Evolutionary conservation across 1,139 yeast genomes (phyloP), one percentile per base, ranked within the genome.

Genomic region (Citeromyces hawaiiensis): DNA sequence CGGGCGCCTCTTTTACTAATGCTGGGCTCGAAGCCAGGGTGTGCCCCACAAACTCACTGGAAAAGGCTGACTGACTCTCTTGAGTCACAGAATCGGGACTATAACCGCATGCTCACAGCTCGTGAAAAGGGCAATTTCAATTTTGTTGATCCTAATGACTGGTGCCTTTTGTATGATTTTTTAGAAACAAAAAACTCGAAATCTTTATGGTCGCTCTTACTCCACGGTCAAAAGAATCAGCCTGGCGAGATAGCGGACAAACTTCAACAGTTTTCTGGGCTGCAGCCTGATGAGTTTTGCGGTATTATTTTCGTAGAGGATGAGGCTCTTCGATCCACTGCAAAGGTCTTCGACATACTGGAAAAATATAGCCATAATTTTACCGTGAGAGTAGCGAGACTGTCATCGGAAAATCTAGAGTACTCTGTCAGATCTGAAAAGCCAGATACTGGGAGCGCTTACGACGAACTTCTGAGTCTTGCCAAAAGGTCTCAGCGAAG

Each of bases 401-500:
- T 30, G 4, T 7, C 34, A 16, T 9, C 13, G 34, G 34, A 30
- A 9, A 14, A 13, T 7, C 8, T 13, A 7, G 17, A 13, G 17
- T 23, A 23, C 27, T 13, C 17, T 4, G 17, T 17, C 8, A 29
- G 9, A n/a, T 17, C 34, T 5, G 10, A 14, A 4, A 13, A 16
- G 17, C 34, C 37, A 11, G 30, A 13, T 6, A 31, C 14, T 8
- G 31, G 23, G 5, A 27, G 18, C n/a, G 15, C 13, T 7, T 35
- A 35, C 9, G 29, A 14, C 10, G 16, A 35, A 21, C 17, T 35
- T 4, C n/a, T 35, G 18, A 23, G 30, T 15, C 17, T 35, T n/a
- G 37, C 37, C 15, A 13, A 27, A 21, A 13, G 37, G 17, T 35
- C 37, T 9, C 37, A 23, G 11, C 14, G 23, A 19, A 27, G n/a